phyloP scores from a whole-genome alignment of 1,284 basidiomycete genomes.

The Puccinia triticina region DNA sequence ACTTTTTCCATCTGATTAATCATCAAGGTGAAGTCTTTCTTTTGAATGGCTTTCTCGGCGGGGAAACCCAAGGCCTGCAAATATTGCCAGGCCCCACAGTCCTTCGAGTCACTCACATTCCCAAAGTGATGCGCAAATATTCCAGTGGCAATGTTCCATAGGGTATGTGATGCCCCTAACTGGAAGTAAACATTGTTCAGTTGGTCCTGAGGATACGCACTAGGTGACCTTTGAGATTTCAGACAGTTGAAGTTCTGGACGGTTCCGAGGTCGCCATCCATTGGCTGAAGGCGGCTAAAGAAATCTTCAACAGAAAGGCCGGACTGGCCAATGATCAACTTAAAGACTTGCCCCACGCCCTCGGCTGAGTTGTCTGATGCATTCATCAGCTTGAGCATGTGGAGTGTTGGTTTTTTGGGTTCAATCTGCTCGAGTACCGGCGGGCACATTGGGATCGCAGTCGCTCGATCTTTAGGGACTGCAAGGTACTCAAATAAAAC shows the following conservation, averaged over 20 bases:
- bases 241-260: conserved; percentile 6
- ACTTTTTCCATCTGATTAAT: conserved; percentile 13
- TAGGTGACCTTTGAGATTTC: not conserved
- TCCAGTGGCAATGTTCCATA: conserved; percentile 1
- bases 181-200: conserved; percentile 9
- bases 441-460: not conserved
- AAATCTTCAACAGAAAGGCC: not conserved
- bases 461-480: not conserved
- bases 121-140: conserved; percentile 2
- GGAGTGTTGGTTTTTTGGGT: not conserved
- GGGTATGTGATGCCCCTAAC: conserved; percentile 12
- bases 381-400: conserved; percentile 25
- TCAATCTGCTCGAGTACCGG: conserved; percentile 5
- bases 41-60: not conserved
- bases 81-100: conserved; percentile 3
- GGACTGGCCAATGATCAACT: conserved; percentile 1
- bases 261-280: conserved; percentile 12
- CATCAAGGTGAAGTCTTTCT: conserved; percentile 1
- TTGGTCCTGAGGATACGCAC: conserved; percentile 2
- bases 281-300: conserved; percentile 14
- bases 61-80: conserved; percentile 2
- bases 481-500: not conserved
- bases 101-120: not conserved
- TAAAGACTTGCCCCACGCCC: conserved; percentile 22
- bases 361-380: conserved; percentile 22